These are phyloP conservation scores for Breviolum minutum DNA, from an alignment of 73 alveolate species.

Conservation along the genomic window DNA sequence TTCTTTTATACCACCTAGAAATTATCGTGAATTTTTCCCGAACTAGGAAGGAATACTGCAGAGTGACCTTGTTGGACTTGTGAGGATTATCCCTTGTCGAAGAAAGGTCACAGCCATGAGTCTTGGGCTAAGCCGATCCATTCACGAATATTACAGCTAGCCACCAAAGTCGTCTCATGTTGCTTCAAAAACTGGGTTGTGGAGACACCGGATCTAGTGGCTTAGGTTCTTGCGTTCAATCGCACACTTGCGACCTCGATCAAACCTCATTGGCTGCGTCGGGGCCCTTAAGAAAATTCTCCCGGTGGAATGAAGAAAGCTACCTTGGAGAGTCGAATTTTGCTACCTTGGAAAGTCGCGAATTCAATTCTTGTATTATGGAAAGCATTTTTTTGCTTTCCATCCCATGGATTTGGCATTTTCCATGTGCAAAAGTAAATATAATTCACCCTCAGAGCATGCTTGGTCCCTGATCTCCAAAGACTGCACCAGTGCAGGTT, in stretches of 20 bases:
- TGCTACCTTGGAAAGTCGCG: no score
- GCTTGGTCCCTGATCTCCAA: not conserved
- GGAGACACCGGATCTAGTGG: no score
- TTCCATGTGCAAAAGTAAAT: not conserved
- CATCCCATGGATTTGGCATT: not conserved
- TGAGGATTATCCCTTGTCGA: conserved; percentile 98
- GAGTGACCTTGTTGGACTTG: not conserved
- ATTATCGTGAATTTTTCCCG: not conserved
- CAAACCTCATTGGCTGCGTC: conserved; percentile 98
- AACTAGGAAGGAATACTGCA: not conserved
- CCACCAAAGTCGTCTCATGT: not conserved
- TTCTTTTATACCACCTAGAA: no score
- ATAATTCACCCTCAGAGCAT: not conserved
- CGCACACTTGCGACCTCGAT: conserved; percentile 99
- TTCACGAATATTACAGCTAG: not conserved
- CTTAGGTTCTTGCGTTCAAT: conserved; percentile 83
- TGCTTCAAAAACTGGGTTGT: not conserved
- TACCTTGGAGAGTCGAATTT: no score
- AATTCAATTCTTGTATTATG: no score
- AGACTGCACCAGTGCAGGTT: conserved; percentile 93
- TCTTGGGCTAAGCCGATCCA: conserved; percentile 97
- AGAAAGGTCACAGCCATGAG: conserved; percentile 98
- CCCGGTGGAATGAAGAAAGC: no score
- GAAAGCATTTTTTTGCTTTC: no score
- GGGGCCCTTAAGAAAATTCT: no score